phyloP scores from a whole-genome alignment of 768 basidiomycete genomes.

The Crepidotus variabilis region DNA sequence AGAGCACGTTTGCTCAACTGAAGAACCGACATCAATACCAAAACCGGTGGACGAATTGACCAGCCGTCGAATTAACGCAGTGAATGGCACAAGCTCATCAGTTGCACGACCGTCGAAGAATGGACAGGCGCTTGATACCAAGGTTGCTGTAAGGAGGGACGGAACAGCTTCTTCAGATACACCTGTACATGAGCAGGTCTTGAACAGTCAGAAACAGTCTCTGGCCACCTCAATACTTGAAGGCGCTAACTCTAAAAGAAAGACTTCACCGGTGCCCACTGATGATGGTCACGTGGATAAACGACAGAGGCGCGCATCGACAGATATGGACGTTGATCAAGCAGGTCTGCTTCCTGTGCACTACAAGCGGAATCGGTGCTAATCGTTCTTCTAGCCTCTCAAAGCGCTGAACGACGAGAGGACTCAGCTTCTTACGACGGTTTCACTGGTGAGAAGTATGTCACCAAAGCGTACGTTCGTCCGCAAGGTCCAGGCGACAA shows the following conservation, averaged over 20 bases:
- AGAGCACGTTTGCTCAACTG: conserved; percentile 63
- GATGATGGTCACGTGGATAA: conserved; percentile 57
- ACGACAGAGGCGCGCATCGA: conserved; percentile 48
- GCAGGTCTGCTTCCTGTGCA: conserved; percentile 18
- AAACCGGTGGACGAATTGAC: conserved; percentile 15
- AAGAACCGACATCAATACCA: conserved; percentile 30
- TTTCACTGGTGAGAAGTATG: conserved; percentile 20
- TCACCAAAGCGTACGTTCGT: conserved; percentile 29
- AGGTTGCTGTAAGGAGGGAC: conserved; percentile 3
- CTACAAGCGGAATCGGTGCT: not conserved
- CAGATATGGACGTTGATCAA: conserved; percentile 45
- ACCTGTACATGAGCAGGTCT: conserved; percentile 11
- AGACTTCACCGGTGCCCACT: conserved; percentile 44
- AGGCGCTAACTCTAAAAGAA: conserved; percentile 39
- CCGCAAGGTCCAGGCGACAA: conserved; percentile 40
- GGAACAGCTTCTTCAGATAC: conserved; percentile 1
- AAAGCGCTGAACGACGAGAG: not conserved
- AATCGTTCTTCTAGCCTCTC: not conserved
- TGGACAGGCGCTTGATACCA: conserved; percentile 2
- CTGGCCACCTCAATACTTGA: conserved; percentile 16
- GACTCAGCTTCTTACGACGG: conserved; percentile 7
- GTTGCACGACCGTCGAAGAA: not conserved
- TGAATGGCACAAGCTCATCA: not conserved
- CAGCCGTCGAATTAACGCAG: not conserved
- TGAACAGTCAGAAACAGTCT: conserved; percentile 11